Base-by-base conservation (phyloP, 805 yeast species). In the Sugiyamaella valdiviana region DNA sequence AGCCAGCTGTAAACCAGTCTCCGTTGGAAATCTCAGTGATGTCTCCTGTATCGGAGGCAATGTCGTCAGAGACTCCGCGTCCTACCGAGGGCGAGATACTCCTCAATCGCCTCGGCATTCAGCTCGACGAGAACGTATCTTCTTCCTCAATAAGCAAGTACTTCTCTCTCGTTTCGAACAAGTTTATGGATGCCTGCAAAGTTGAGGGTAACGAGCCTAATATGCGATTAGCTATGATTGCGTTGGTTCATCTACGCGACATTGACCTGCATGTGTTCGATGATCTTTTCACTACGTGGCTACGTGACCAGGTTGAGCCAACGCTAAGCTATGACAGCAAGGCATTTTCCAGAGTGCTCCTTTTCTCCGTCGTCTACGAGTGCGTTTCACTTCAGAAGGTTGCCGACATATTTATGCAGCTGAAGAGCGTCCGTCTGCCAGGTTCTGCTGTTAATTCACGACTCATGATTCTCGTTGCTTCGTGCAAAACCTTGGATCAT, bases 331-430 rank as follows among this genome's bases (percentile, higher is more conserved):
- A 53, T 4, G 70, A 69, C 39, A 70, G 67, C 48, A 64, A 67
- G 2, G 52, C 63, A 20, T 65, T 70, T 46, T 53, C 66, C 40
- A 71, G 64, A 36, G 61, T 74, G 10, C 53, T 73, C 5, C 48
- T 66, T n/a, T 67, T 63, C 23, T 50, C 75, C 39, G 56, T 75
- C 1, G 49, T 67, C 10, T 65, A 70, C 45, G 72, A 67, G 16
- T 62, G 74, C 37, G 52, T 72, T 2, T 54, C 60, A 2, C 42
- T 76, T 3, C 59, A 65, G 14, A 53, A 64, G 1, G 54, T 73
- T 1, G 60, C 69, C 5, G 69, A 67, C 14, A 55, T 72, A 4
- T 60, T 65, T 39, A 40, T 61, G 54, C 45, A 48, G 46, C 16
- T 61, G 51, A 44, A 47, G 42, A 9, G 53, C 43, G 57, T 64